phyloP scores from a whole-genome alignment of 805 yeast species.

The Priceomyces medius region DNA sequence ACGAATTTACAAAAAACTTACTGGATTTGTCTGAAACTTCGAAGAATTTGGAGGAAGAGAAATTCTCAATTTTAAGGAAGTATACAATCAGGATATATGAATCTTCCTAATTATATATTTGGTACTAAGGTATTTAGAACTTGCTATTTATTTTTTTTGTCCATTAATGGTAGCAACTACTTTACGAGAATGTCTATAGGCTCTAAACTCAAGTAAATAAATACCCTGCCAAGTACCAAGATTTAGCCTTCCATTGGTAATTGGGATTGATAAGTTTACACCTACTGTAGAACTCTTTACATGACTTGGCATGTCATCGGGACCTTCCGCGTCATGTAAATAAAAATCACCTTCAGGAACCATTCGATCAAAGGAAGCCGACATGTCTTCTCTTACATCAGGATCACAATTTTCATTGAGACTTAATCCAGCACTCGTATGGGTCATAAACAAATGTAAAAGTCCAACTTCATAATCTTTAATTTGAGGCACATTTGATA shows the following conservation, averaged over 20 bases:
- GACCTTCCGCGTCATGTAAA: constrained; percentile 70
- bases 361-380: constrained; percentile 56
- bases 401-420: constrained; percentile 80
- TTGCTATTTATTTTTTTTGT: constrained; percentile 21
- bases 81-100: constrained; percentile 35
- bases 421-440: constrained; percentile 76
- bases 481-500: constrained; percentile 56
- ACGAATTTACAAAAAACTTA: constrained; percentile 26
- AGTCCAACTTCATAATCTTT: constrained; percentile 60
- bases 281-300: constrained; percentile 63
- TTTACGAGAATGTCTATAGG: constrained; percentile 59
- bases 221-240: constrained; percentile 88
- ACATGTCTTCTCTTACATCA: constrained; percentile 72
- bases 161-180: constrained; percentile 78
- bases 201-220: constrained; percentile 72
- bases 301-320: constrained; percentile 86
- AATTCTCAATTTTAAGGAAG: constrained; percentile 30
- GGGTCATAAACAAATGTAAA: constrained; percentile 67
- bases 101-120: background rate
- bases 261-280: constrained; percentile 64
- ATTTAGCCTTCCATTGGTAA: constrained; percentile 62
- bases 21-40: constrained; percentile 36
- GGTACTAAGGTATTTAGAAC: constrained; percentile 24
- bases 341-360: constrained; percentile 65
- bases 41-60: constrained; percentile 25